These are phyloP conservation scores for Mediolabrus comicus DNA, from an alignment of 108 stramenopile genomes.

Conservation along the genomic window DNA sequence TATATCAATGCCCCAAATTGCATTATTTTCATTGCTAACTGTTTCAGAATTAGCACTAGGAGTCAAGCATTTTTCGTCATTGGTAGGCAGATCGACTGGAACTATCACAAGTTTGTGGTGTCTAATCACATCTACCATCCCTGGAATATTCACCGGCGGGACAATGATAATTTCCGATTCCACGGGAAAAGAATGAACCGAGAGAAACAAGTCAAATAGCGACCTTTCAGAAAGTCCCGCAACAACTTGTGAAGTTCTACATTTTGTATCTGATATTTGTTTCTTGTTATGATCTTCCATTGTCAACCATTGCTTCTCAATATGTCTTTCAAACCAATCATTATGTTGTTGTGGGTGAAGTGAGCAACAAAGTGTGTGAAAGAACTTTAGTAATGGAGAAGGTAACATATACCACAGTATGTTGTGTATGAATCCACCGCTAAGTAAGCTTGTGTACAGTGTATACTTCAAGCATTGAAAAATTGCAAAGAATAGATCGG, in stretches of 20 bases:
- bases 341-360: slow-evolving; percentile 15
- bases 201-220: slow-evolving; percentile 73
- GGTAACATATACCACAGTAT: slow-evolving; percentile 10
- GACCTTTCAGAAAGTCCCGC: slow-evolving; percentile 77
- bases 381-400: slow-evolving; percentile 1
- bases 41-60: not conserved
- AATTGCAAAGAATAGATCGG: slow-evolving; percentile 53
- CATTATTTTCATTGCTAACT: slow-evolving; percentile 1
- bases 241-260: slow-evolving; percentile 30
- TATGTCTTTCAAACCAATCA: slow-evolving; percentile 18
- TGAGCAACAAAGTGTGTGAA: not conserved
- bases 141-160: slow-evolving; percentile 76
- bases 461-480: slow-evolving; percentile 38
- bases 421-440: slow-evolving; percentile 15
- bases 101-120: slow-evolving; percentile 61
- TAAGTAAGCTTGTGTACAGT: not conserved
- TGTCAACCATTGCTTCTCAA: slow-evolving; percentile 20
- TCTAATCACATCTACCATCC: slow-evolving; percentile 69
- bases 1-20: slow-evolving; percentile 44
- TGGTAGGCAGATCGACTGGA: slow-evolving; percentile 71
- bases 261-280: not conserved
- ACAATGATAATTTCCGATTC: slow-evolving; percentile 71
- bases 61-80: not conserved
- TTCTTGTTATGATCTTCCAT: not conserved
- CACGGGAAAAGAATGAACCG: slow-evolving; percentile 46